Evolutionary conservation across 257 asterid genomes (phyloP), one percentile per base, ranked within the genome.

Genomic region (Nicotiana sylvestris): DNA sequence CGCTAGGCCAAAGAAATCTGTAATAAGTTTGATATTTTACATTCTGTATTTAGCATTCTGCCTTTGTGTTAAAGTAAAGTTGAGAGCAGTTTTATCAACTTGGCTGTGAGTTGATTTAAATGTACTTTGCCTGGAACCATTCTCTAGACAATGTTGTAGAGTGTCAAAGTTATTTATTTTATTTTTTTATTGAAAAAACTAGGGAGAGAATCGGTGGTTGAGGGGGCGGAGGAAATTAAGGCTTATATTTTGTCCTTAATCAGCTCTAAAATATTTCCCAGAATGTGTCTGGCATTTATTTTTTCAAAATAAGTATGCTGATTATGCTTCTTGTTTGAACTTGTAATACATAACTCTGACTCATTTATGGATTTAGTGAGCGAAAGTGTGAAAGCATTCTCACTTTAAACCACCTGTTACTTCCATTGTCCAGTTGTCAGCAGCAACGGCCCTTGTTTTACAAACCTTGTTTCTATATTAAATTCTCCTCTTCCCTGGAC

Each of bases 81-180:
- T 13, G 62, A 49, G 62, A 74, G 16, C 62, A 49, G 9, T 74
- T 49, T 49, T 49, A 74, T 74, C 64, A 37, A 74, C 62, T 74
- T 74, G 80, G 64, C 53, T 74, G 64, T 51, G 80, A 49, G 80
- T 49, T 74, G 80, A 74, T 74, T 13, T 74, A 15, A 27, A 49
- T 74, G 80, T 25, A 74, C 21, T 66, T 18, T 5, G 43, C 43
- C 37, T 74, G 64, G 1, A 49, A 8, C 17, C 25, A 49, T 49
- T 49, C 62, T 27, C 43, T n/a, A 15, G 12, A 15, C 27, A 49
- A 49, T 27, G 12, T 15, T 49, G 62, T 49, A 10, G 39, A 32
- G n/a, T 53, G 27, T 51, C 9, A 12, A 29, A 29, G 80, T 16
- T 27, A 11, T 76, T 35, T 72, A 12, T 76, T 51, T 16, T 74